These are phyloP conservation scores for Poterioochromonas sp. DNA, from an alignment of 352 stramenopile genomes.

Conservation along the genomic window DNA sequence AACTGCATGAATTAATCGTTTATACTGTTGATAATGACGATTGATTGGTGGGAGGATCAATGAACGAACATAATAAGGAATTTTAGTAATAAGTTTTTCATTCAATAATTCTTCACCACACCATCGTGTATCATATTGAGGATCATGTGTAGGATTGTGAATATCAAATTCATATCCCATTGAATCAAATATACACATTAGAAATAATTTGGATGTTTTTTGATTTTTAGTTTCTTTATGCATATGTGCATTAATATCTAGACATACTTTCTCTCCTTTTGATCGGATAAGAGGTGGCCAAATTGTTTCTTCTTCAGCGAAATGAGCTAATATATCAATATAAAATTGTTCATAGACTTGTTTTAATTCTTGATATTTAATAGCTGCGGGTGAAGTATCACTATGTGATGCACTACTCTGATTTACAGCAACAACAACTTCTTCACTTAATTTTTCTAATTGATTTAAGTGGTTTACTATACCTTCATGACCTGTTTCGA, in stretches of 20 bases:
- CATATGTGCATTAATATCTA: background rate
- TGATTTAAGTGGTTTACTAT: background rate
- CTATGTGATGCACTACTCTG: background rate
- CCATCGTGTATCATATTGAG: background rate
- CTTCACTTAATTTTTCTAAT: background rate
- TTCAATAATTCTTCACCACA: background rate
- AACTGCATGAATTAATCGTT: background rate
- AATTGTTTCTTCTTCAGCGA: background rate
- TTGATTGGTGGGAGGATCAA: constrained; percentile 5
- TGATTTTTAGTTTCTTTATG: background rate
- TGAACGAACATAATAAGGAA: background rate
- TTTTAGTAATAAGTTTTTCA: background rate
- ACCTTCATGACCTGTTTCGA: background rate
- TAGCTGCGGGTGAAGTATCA: background rate
- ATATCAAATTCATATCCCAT: constrained; percentile 11
- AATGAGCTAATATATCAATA: background rate
- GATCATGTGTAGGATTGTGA: background rate
- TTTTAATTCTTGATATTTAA: background rate
- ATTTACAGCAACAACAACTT: background rate
- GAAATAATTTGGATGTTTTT: background rate
- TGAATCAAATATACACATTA: background rate
- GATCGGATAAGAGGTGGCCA: background rate
- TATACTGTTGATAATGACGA: background rate
- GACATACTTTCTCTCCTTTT: background rate
- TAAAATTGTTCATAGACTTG: background rate